phyloP scores from a whole-genome alignment of 345 rosid species.

The Aegle marmelos region DNA sequence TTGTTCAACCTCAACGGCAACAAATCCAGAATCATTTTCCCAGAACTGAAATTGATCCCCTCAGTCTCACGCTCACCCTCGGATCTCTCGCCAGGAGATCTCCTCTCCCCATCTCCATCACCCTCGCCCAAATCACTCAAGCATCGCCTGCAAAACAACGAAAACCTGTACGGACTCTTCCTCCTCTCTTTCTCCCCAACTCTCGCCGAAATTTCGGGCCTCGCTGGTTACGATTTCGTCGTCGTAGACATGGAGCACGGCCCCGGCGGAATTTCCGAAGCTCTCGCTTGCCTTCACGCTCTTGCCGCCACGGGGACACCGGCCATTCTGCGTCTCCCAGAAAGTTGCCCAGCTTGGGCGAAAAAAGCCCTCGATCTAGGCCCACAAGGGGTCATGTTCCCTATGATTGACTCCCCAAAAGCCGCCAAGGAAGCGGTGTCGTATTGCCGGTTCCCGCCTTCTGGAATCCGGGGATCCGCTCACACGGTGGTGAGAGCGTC shows the following conservation, averaged over 20 bases:
- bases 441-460: conserved; percentile 77
- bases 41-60: conserved; percentile 20
- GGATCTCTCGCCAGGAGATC: conserved; percentile 28
- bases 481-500: conserved; percentile 85
- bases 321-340: conserved; percentile 79
- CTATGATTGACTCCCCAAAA: conserved; percentile 70
- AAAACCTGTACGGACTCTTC: conserved; percentile 80
- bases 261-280: conserved; percentile 75
- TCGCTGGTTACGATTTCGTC: conserved; percentile 83
- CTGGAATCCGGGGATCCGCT: conserved; percentile 81
- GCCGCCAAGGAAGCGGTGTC: conserved; percentile 73
- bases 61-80: conserved; percentile 18
- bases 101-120: conserved; percentile 13
- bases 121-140: conserved; percentile 38
- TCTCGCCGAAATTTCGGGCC: conserved; percentile 78
- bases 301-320: conserved; percentile 58
- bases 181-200: conserved; percentile 88
- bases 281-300: conserved; percentile 64
- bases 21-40: conserved; percentile 25
- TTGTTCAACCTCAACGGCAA: conserved; percentile 17
- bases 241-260: conserved; percentile 98
- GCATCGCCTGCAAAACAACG: conserved; percentile 71
- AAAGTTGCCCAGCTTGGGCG: conserved; percentile 66
- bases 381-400: conserved; percentile 91
- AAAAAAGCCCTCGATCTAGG: conserved; percentile 92